Conservation (phyloP, 2,329 filamentous ascomycete species). For the Pseudocercospora fijiensis region DNA sequence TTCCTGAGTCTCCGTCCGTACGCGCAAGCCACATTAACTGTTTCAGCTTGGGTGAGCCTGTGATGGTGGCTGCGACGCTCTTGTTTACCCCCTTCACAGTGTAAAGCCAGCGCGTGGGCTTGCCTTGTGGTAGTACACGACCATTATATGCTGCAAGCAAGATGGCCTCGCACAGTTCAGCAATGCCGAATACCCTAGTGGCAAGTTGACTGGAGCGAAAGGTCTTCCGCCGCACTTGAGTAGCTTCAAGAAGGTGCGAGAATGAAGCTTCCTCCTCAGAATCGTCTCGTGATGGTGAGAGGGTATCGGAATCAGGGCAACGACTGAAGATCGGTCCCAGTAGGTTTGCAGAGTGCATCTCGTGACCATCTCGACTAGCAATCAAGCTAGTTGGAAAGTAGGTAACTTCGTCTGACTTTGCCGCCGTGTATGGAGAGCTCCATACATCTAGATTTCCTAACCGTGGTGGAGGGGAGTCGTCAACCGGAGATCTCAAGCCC, state of each 20-base stretch:
- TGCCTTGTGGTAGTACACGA: not conserved
- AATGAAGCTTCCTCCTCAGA: not conserved
- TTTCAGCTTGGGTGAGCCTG: conserved; percentile 1
- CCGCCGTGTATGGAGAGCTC: not conserved
- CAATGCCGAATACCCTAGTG: not conserved
- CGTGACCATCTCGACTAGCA: not conserved
- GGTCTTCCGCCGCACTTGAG: not conserved
- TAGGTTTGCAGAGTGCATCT: not conserved
- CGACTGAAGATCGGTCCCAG: not conserved
- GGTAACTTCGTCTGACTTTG: not conserved
- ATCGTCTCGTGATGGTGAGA: not conserved
- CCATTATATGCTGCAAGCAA: not conserved
- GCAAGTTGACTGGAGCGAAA: conserved; percentile 1
- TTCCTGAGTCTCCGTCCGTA: not conserved
- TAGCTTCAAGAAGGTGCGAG: not conserved
- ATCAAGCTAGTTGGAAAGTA: not conserved
- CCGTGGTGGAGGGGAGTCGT: not conserved
- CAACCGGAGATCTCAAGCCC: not conserved
- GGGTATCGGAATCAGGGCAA: not conserved
- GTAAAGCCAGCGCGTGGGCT: not conserved
- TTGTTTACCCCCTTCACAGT: not conserved
- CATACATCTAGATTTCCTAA: not conserved
- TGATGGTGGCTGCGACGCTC: not conserved
- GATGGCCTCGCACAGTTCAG: conserved; percentile 6
- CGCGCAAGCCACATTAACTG: not conserved